A percentile compares a stretch with the other conserved stretches of the same genome.
Evolutionary conservation across 371 early-diverging fungal genomes (phyloP).

Genomic region (Mortierella sp.): DNA sequence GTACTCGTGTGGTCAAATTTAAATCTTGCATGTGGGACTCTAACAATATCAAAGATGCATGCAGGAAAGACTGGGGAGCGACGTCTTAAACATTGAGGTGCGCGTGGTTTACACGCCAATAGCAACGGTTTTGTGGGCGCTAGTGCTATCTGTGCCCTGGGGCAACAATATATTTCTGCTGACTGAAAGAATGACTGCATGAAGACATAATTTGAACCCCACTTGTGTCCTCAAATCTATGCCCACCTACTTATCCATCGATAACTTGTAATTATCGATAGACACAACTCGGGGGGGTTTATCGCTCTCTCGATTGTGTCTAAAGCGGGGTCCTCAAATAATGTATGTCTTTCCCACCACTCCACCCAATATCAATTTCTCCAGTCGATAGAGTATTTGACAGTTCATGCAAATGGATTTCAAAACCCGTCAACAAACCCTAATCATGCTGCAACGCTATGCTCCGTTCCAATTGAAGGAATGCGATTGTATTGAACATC

Average conservation of each 20-base stretch:
- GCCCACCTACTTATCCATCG: too few species aligned
- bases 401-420: background rate
- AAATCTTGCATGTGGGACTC: slow-evolving; percentile 3
- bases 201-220: background rate
- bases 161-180: too few species aligned
- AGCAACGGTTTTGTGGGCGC: background rate
- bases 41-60: background rate
- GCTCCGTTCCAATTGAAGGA: background rate
- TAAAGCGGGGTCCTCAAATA: background rate
- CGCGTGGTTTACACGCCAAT: background rate
- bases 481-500: background rate
- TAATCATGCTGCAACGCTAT: slow-evolving; percentile 1
- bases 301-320: background rate
- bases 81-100: slow-evolving; percentile 4
- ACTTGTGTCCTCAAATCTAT: too few species aligned
- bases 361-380: background rate
- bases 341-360: slow-evolving; percentile 1
- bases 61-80: background rate
- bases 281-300: too few species aligned
- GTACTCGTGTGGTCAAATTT: slow-evolving; percentile 4
- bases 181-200: background rate
- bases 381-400: background rate
- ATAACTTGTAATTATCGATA: too few species aligned
- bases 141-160: background rate
- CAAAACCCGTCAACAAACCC: background rate